Evolutionary conservation across 2,329 filamentous ascomycete species (phyloP).

Genomic region (Achaetomium macrosporum): DNA sequence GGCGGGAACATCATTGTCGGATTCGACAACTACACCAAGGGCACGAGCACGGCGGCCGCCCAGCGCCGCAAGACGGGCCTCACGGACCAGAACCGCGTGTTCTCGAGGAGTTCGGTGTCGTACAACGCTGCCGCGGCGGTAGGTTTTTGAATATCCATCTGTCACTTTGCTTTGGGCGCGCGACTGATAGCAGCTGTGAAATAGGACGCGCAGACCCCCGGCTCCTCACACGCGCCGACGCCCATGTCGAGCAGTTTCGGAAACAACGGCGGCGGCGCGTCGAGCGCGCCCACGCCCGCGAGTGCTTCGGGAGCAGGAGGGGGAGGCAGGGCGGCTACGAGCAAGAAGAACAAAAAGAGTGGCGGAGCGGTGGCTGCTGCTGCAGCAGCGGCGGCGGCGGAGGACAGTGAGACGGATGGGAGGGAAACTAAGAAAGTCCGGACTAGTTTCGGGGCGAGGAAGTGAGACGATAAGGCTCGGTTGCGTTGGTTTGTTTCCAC

Average conservation of each 20-base stretch:
- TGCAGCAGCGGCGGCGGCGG: slow-evolving; percentile 26
- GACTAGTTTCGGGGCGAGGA: slow-evolving; percentile 51
- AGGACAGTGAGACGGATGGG: slow-evolving; percentile 55
- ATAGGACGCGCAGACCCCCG: slow-evolving; percentile 40
- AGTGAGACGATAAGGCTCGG: slow-evolving; percentile 35
- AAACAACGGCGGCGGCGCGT: slow-evolving; percentile 36
- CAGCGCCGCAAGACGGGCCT: slow-evolving; percentile 59
- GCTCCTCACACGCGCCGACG: slow-evolving; percentile 47
- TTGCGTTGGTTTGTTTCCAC: not conserved
- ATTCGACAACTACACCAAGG: slow-evolving; percentile 98
- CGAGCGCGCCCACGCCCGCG: slow-evolving; percentile 51
- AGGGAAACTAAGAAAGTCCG: slow-evolving; percentile 49
- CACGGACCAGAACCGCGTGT: slow-evolving; percentile 67
- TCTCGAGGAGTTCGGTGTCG: slow-evolving; percentile 60
- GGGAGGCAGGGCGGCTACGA: slow-evolving; percentile 27
- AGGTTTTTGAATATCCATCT: not conserved
- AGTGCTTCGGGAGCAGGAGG: slow-evolving; percentile 42
- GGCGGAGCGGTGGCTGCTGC: slow-evolving; percentile 21
- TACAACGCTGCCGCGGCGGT: slow-evolving; percentile 41
- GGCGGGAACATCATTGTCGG: slow-evolving; percentile 94
- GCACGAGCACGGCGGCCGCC: slow-evolving; percentile 57
- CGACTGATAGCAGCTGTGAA: not conserved
- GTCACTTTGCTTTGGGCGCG: not conserved
- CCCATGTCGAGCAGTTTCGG: slow-evolving; percentile 51
- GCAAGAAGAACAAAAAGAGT: slow-evolving; percentile 50